phyloP scores from a whole-genome alignment of 2,329 filamentous ascomycete genomes.

The Lomentospora prolificans region DNA sequence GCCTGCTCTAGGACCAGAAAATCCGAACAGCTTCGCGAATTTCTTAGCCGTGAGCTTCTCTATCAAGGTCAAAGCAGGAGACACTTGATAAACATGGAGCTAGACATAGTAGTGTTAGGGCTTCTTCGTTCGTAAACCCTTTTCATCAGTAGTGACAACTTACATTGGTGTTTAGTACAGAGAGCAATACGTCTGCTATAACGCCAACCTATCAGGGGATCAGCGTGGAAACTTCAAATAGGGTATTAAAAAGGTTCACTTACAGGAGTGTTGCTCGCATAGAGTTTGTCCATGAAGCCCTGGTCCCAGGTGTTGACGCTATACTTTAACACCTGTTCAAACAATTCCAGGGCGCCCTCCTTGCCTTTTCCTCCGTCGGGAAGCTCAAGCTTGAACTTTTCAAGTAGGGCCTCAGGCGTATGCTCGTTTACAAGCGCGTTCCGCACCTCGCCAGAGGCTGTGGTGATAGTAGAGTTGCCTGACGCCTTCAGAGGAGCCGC shows the following conservation, averaged over 20 bases:
- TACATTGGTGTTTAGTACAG: slow-evolving; percentile 83
- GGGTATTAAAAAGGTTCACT: slow-evolving; percentile 16
- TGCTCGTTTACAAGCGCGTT: slow-evolving; percentile 56
- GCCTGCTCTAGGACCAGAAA: slow-evolving; percentile 58
- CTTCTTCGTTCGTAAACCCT: neutral
- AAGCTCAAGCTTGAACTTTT: slow-evolving; percentile 48
- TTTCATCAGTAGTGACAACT: slow-evolving; percentile 15
- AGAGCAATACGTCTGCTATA: slow-evolving; percentile 73
- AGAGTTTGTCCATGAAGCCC: slow-evolving; percentile 92
- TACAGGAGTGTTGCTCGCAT: slow-evolving; percentile 78
- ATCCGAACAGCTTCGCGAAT: slow-evolving; percentile 69
- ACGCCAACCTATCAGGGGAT: slow-evolving; percentile 56
- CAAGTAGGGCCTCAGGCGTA: slow-evolving; percentile 45
- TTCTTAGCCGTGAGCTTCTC: slow-evolving; percentile 72
- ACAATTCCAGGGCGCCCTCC: slow-evolving; percentile 61
- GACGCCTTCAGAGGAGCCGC: slow-evolving; percentile 41
- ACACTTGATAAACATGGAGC: slow-evolving; percentile 89
- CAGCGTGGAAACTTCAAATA: neutral
- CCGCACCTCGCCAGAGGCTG: slow-evolving; percentile 27
- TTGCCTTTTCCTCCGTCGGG: slow-evolving; percentile 52
- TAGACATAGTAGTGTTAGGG: slow-evolving; percentile 18
- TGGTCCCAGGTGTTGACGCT: slow-evolving; percentile 99
- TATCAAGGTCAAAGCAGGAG: slow-evolving; percentile 75
- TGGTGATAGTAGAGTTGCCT: slow-evolving; percentile 34
- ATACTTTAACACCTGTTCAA: slow-evolving; percentile 65